phyloP scores from a whole-genome alignment of 495 filamentous ascomycete genomes.

The Trichoderma erinaceum region DNA sequence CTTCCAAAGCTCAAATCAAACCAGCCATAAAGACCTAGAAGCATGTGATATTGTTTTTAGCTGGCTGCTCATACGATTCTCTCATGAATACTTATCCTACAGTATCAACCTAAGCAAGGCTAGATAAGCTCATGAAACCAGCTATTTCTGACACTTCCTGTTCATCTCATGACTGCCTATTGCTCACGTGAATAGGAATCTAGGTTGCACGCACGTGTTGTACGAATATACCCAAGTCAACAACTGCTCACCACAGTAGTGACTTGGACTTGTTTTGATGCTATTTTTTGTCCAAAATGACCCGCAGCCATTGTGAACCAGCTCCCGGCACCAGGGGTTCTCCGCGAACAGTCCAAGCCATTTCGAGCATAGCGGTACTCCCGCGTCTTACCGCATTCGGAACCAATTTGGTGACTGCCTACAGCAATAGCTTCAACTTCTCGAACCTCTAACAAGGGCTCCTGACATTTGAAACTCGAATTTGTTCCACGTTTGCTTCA shows the following conservation, averaged over 20 bases:
- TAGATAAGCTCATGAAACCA: too few relatives aligned
- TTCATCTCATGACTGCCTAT: too few relatives aligned
- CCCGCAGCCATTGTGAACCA: not conserved
- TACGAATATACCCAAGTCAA: not conserved
- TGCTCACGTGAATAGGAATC: too few relatives aligned
- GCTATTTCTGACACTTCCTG: too few relatives aligned
- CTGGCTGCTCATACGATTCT: too few relatives aligned
- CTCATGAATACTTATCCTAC: too few relatives aligned
- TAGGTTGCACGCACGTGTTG: not conserved
- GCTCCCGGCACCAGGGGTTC: not conserved
- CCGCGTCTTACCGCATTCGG: not conserved
- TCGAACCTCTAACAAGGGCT: not conserved
- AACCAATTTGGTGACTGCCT: not conserved
- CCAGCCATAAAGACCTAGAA: too few relatives aligned
- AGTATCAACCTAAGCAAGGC: too few relatives aligned
- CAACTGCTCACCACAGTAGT: not conserved
- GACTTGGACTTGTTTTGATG: not conserved
- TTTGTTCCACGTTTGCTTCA: slow-evolving; percentile 7
- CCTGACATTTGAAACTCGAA: slow-evolving; percentile 10
- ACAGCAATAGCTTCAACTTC: not conserved
- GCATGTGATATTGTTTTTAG: too few relatives aligned
- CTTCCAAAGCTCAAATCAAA: too few relatives aligned
- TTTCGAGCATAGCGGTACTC: not conserved
- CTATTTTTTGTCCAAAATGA: not conserved
- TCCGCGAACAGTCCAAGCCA: not conserved